These are phyloP conservation scores for Colletotrichum eleusines DNA, from an alignment of 2,329 filamentous ascomycete species.

Conservation along the genomic window DNA sequence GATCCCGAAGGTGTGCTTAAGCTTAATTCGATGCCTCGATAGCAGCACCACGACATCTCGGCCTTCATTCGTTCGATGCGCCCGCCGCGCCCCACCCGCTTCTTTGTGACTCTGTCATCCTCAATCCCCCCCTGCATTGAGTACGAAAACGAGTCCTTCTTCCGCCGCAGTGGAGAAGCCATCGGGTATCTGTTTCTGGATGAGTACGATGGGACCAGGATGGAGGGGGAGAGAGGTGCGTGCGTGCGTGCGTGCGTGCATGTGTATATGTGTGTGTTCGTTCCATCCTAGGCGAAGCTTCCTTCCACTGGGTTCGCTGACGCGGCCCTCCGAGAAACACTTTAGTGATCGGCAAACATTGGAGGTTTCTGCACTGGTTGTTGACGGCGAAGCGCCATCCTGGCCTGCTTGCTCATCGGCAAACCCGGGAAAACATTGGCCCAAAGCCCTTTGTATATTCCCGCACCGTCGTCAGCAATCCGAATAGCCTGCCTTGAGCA, in stretches of 20 bases:
- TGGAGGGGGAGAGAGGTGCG: background rate
- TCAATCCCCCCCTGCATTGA: conserved; percentile 17
- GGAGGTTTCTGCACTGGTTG: conserved; percentile 20
- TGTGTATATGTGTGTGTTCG: background rate
- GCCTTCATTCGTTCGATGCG: conserved; percentile 35
- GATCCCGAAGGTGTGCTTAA: conserved; percentile 41
- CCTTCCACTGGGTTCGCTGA: conserved; percentile 29
- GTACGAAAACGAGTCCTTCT: conserved; percentile 34
- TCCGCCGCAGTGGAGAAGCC: conserved; percentile 24
- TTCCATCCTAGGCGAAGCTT: background rate
- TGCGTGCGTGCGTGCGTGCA: background rate
- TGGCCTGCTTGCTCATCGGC: conserved; percentile 30
- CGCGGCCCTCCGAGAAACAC: conserved; percentile 33
- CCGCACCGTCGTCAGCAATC: background rate
- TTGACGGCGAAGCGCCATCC: conserved; percentile 31
- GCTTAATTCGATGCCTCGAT: conserved; percentile 41
- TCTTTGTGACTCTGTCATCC: conserved; percentile 2
- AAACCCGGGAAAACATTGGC: conserved; percentile 26
- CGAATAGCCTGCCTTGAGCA: background rate
- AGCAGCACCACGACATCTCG: conserved; percentile 36
- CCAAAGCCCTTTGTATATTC: conserved; percentile 8
- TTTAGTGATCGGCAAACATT: conserved; percentile 11
- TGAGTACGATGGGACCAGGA: background rate
- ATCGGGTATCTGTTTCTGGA: conserved; percentile 19
- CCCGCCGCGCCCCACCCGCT: conserved; percentile 14